phyloP scores from a whole-genome alignment of 106 monocot genomes.

The Ottelia alismoides region DNA sequence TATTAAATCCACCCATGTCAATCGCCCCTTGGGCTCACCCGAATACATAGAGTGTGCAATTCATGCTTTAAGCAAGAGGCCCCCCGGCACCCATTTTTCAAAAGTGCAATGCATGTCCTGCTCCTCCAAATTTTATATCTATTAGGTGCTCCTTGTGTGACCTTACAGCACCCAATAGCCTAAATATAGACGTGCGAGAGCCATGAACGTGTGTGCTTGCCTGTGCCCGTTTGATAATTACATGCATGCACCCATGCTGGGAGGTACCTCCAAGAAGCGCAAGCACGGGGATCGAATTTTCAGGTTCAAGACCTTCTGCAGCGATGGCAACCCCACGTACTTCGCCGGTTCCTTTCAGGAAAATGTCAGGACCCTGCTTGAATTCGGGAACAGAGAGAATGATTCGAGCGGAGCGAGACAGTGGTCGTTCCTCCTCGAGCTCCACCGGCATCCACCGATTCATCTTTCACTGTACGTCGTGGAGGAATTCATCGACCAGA shows the following conservation, averaged over 20 bases:
- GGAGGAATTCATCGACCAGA: slow-evolving; percentile 53
- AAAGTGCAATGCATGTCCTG: slow-evolving; percentile 10
- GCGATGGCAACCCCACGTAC: slow-evolving; percentile 28
- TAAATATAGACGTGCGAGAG: not conserved
- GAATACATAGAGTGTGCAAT: not conserved
- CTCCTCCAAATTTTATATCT: slow-evolving; percentile 19
- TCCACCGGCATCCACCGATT: slow-evolving; percentile 26
- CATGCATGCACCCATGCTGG: not conserved
- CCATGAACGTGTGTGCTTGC: slow-evolving; percentile 9
- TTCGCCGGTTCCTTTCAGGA: slow-evolving; percentile 43
- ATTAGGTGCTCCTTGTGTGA: slow-evolving; percentile 48
- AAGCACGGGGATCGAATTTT: slow-evolving; percentile 46
- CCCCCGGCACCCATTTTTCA: slow-evolving; percentile 13
- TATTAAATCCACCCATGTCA: not conserved
- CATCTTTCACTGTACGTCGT: slow-evolving; percentile 34
- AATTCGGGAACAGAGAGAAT: slow-evolving; percentile 33
- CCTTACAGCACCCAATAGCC: slow-evolving; percentile 1
- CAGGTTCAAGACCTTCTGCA: slow-evolving; percentile 54
- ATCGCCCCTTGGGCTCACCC: not conserved
- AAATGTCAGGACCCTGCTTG: slow-evolving; percentile 48
- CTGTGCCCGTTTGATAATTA: slow-evolving; percentile 1
- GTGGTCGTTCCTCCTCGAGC: slow-evolving; percentile 70
- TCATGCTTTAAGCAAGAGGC: slow-evolving; percentile 44
- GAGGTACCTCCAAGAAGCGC: slow-evolving; percentile 33
- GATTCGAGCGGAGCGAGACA: slow-evolving; percentile 17